Evolutionary conservation across 139 green algal species (phyloP).

Genomic region (Ettlia oleoabundans): DNA sequence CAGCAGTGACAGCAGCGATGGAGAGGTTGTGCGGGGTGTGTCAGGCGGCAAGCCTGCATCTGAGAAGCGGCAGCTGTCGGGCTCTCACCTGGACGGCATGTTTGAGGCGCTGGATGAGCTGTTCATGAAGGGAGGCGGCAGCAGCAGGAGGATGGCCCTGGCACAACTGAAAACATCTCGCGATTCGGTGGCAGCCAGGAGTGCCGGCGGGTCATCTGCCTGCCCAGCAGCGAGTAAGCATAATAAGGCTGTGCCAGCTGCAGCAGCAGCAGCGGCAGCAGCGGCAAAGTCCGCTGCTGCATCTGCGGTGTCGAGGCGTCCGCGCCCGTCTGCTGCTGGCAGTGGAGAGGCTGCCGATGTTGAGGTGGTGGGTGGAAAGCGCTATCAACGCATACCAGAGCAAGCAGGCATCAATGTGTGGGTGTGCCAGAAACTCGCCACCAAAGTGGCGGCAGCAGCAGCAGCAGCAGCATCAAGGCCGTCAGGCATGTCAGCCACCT

Average conservation of each 20-base stretch:
- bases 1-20: conserved; percentile 28
- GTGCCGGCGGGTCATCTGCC: neutral
- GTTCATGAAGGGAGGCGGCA: conserved; percentile 26
- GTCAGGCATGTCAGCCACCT: no score
- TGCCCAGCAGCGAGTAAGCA: neutral
- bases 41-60: neutral
- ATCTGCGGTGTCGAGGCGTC: neutral
- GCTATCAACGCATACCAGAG: neutral
- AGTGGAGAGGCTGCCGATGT: conserved; percentile 7
- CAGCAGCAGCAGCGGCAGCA: neutral
- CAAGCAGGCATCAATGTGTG: conserved; percentile 21
- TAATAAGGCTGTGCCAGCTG: neutral
- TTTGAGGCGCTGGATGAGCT: conserved; percentile 45
- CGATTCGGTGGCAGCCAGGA: neutral
- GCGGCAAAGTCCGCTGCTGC: neutral
- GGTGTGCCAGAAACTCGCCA: conserved; percentile 22
- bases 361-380: conserved; percentile 16
- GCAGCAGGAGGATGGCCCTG: conserved; percentile 1
- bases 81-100: neutral
- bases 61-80: neutral
- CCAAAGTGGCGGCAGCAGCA: neutral
- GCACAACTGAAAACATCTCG: neutral
- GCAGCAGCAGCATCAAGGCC: neutral
- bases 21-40: no score
- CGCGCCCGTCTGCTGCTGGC: neutral